A percentile compares a stretch with the other conserved stretches of the same genome.
phyloP scores from a whole-genome alignment of 2,329 filamentous ascomycete genomes.

The Alternaria alternata region DNA sequence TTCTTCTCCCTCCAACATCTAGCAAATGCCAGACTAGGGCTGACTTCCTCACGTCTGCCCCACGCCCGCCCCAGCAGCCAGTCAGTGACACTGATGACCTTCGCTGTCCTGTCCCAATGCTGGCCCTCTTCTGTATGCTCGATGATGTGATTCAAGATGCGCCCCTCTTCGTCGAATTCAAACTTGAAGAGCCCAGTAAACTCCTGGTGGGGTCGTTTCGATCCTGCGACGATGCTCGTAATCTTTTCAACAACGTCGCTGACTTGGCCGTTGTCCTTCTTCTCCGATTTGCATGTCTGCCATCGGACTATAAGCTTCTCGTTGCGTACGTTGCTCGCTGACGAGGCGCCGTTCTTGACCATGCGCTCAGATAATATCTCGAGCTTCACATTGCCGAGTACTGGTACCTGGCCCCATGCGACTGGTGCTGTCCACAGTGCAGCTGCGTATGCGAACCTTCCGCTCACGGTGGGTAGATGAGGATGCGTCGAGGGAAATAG shows the following conservation, averaged over 20 bases:
- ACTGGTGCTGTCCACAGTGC: constrained; percentile 96
- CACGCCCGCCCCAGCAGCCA: constrained; percentile 87
- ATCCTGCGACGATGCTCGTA: constrained; percentile 63
- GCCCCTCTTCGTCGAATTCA: constrained; percentile 87
- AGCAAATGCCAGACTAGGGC: constrained; percentile 54
- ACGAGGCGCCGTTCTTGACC: constrained; percentile 63
- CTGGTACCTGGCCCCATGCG: constrained; percentile 91
- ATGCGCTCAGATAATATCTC: constrained; percentile 91
- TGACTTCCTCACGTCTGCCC: constrained; percentile 56
- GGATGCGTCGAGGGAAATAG: constrained; percentile 79
- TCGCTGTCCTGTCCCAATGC: constrained; percentile 83
- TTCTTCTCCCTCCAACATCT: constrained; percentile 27
- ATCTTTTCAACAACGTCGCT: constrained; percentile 64
- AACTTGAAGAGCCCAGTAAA: constrained; percentile 95
- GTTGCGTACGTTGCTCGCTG: constrained; percentile 55
- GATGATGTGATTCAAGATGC: constrained; percentile 87
- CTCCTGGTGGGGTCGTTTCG: constrained; percentile 62
- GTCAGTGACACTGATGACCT: constrained; percentile 90
- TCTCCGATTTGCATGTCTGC: constrained; percentile 70
- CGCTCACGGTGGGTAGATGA: constrained; percentile 90
- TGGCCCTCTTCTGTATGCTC: constrained; percentile 88
- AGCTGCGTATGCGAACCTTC: constrained; percentile 87
- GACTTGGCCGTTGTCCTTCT: constrained; percentile 53
- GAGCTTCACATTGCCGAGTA: constrained; percentile 88
- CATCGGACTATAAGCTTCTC: constrained; percentile 93